A percentile compares a stretch with the other conserved stretches of the same genome.
These are phyloP conservation scores for Bryoglossum gracile DNA, from an alignment of 495 filamentous ascomycete species.

Conservation along the genomic window DNA sequence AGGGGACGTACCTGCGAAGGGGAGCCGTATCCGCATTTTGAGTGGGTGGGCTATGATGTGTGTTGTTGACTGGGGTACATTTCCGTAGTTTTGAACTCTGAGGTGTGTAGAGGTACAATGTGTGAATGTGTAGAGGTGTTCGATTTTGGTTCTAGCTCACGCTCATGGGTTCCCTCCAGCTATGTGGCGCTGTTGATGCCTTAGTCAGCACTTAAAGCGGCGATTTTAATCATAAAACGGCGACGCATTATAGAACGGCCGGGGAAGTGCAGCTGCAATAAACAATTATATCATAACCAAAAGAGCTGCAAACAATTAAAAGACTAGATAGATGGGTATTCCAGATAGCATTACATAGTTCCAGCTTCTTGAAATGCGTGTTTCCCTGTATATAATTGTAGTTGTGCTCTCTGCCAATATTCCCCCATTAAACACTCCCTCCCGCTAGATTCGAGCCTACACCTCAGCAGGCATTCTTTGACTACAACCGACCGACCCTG, in stretches of 20 bases:
- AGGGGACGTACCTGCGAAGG: slow-evolving; percentile 58
- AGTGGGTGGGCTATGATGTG: background rate
- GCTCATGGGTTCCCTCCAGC: too few species aligned
- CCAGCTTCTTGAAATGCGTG: background rate
- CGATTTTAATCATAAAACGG: too few species aligned
- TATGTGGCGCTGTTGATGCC: too few species aligned
- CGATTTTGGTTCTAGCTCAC: too few species aligned
- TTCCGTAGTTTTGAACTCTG: background rate
- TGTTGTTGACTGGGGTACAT: background rate
- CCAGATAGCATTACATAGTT: background rate
- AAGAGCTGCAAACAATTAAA: background rate
- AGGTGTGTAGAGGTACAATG: too few species aligned
- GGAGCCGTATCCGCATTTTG: slow-evolving; percentile 62
- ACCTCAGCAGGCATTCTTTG: too few species aligned
- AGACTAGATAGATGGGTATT: background rate
- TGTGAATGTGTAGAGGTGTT: too few species aligned
- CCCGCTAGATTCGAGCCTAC: background rate
- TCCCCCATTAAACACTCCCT: too few species aligned
- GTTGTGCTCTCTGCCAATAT: too few species aligned
- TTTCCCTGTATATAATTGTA: background rate
- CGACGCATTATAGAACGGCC: background rate
- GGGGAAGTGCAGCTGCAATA: background rate
- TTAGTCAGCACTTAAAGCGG: too few species aligned
- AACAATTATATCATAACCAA: background rate
- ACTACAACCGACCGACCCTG: slow-evolving; percentile 12